These are phyloP conservation scores for Canariomyces notabilis DNA, from an alignment of 2,329 filamentous ascomycete species.

Conservation along the genomic window DNA sequence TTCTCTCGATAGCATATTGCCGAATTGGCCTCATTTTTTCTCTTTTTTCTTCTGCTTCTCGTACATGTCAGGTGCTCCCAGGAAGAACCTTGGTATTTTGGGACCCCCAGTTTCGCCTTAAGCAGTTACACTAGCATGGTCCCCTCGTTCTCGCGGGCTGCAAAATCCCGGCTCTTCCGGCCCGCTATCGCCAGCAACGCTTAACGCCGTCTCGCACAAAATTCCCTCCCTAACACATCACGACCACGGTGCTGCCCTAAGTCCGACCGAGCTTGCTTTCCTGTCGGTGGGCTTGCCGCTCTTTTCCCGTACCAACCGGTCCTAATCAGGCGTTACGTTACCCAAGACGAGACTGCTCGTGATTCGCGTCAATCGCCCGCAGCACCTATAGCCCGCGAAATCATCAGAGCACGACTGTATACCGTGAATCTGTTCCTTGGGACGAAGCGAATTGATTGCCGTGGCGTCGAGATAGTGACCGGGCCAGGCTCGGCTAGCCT, in stretches of 20 bases:
- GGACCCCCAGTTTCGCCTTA: slow-evolving; percentile 4
- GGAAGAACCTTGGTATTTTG: slow-evolving; percentile 6
- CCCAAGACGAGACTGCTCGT: no score
- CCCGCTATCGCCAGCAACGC: slow-evolving; percentile 12
- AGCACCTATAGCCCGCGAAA: no score
- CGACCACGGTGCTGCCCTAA: slow-evolving; percentile 1
- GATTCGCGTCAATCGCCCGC: no score
- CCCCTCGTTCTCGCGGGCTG: slow-evolving; percentile 13
- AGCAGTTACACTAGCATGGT: slow-evolving; percentile 14
- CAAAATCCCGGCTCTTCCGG: slow-evolving; percentile 25
- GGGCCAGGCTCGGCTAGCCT: slow-evolving; percentile 34
- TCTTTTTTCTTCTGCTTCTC: slow-evolving; percentile 2
- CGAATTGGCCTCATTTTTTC: no score
- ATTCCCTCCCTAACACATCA: slow-evolving; percentile 17
- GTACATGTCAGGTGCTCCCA: slow-evolving; percentile 9
- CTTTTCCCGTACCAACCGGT: background rate
- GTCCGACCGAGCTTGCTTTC: background rate
- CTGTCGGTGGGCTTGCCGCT: background rate
- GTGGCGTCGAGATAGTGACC: slow-evolving; percentile 20
- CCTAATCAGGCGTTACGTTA: no score
- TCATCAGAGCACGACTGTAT: no score
- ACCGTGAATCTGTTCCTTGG: slow-evolving; percentile 1
- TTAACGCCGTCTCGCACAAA: slow-evolving; percentile 19
- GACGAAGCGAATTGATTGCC: slow-evolving; percentile 8
- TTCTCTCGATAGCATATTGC: slow-evolving; percentile 2